Evolutionary conservation across 495 filamentous ascomycete species (phyloP).

Genomic region (Penicillium paradoxum): DNA sequence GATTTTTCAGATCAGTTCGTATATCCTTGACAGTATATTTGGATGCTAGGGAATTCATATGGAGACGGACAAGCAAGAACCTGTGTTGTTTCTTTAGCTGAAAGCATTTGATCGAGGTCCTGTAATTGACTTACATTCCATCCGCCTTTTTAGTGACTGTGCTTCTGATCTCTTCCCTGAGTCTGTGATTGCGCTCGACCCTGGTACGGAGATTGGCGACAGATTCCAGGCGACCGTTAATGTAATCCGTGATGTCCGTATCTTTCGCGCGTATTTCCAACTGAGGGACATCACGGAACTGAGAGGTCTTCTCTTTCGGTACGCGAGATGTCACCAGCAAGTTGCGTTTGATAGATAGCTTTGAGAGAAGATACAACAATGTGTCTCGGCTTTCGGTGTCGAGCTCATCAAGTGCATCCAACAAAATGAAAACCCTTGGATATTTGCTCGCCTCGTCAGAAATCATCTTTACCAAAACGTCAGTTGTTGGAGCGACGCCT

Average conservation of each 20-base stretch:
- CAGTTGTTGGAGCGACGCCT: not conserved
- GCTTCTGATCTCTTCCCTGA: conserved; percentile 17
- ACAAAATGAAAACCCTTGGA: not conserved
- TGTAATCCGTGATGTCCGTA: conserved; percentile 1
- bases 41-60: not conserved
- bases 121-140: conserved; percentile 29
- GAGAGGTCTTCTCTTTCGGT: not conserved
- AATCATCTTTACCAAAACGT: not conserved
- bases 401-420: conserved; percentile 2
- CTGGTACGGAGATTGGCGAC: not conserved
- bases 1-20: not conserved
- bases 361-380: not conserved
- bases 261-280: conserved; percentile 1
- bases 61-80: conserved; percentile 1
- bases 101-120: no score
- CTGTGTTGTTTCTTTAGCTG: not conserved
- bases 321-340: not conserved
- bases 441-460: not conserved
- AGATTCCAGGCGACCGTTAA: conserved; percentile 1
- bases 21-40: not conserved
- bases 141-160: conserved; percentile 24
- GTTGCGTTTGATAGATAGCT: not conserved
- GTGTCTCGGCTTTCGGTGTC: not conserved
- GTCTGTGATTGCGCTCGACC: not conserved
- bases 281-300: not conserved